phyloP scores from a whole-genome alignment of 352 stramenopile genomes.

The Pythium phragmitis region DNA sequence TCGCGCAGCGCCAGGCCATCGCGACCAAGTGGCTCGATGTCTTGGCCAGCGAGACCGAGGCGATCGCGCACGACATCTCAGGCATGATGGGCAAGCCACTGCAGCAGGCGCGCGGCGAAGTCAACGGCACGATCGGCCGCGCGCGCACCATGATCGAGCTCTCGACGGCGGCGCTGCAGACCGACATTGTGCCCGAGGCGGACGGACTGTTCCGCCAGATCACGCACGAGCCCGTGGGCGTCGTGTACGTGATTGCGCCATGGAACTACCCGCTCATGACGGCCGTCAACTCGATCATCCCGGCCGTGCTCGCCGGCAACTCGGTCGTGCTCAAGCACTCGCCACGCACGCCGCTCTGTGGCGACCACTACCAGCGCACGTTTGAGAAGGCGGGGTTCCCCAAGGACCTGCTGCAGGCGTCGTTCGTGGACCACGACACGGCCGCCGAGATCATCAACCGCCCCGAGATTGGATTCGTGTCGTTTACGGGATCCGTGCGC shows the following conservation, averaged over 20 bases:
- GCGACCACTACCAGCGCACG: constrained; percentile 70
- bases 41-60: constrained; percentile 52
- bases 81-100: constrained; percentile 86
- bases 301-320: constrained; percentile 79
- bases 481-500: constrained; percentile 80
- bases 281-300: constrained; percentile 84
- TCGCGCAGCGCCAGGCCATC: constrained; percentile 58
- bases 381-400: constrained; percentile 70
- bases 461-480: constrained; percentile 71
- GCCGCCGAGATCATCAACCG: constrained; percentile 69
- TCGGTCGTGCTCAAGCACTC: constrained; percentile 82
- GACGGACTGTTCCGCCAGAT: constrained; percentile 78
- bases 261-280: constrained; percentile 90
- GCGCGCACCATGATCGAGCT: constrained; percentile 69
- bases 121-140: constrained; percentile 68
- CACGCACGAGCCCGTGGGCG: constrained; percentile 76
- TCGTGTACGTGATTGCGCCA: constrained; percentile 83
- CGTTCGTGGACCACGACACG: constrained; percentile 64
- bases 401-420: constrained; percentile 59
- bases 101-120: constrained; percentile 68
- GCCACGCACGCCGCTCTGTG: constrained; percentile 73
- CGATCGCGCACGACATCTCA: constrained; percentile 74
- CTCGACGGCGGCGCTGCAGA: constrained; percentile 58
- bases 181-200: constrained; percentile 60
- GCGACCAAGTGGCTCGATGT: constrained; percentile 65